phyloP scores from a whole-genome alignment of 2,329 filamentous ascomycete genomes.

The Clarireedia paspali region DNA sequence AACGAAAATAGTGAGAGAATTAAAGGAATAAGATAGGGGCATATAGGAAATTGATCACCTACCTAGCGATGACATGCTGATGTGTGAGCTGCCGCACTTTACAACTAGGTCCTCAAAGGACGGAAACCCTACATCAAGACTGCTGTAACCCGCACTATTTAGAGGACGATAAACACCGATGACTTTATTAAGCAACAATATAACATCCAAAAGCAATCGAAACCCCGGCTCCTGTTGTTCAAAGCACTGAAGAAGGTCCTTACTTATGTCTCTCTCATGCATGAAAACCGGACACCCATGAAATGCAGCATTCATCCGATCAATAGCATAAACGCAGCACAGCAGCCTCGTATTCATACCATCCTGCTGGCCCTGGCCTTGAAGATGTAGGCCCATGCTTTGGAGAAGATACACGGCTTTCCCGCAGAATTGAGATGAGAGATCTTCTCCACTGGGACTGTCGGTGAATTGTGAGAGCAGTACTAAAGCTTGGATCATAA shows the following conservation, averaged over 20 bases:
- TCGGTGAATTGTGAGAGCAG: constrained; percentile 54
- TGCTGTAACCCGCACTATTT: constrained; percentile 25
- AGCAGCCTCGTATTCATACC: constrained; percentile 37
- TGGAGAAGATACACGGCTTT: constrained; percentile 50
- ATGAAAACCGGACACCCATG: constrained; percentile 52
- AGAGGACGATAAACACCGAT: constrained; percentile 52
- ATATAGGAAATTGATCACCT: background rate
- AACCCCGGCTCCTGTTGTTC: constrained; percentile 46
- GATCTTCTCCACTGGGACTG: constrained; percentile 44
- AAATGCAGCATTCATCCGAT: constrained; percentile 51
- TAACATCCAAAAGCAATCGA: constrained; percentile 46
- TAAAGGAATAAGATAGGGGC: background rate
- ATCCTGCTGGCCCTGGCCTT: constrained; percentile 27
- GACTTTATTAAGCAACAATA: constrained; percentile 49
- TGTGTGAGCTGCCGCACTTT: constrained; percentile 13
- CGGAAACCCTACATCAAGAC: constrained; percentile 17
- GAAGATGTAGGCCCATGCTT: constrained; percentile 48
- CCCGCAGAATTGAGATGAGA: constrained; percentile 45
- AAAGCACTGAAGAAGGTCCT: constrained; percentile 44
- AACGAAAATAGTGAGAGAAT: background rate
- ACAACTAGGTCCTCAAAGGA: constrained; percentile 28
- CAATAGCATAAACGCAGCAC: constrained; percentile 53
- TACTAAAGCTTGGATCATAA: constrained; percentile 46
- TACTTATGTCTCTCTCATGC: constrained; percentile 52
- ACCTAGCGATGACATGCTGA: constrained; percentile 16